Conservation (phyloP, 768 basidiomycete genomes). For the Crassisporium funariophilum region DNA sequence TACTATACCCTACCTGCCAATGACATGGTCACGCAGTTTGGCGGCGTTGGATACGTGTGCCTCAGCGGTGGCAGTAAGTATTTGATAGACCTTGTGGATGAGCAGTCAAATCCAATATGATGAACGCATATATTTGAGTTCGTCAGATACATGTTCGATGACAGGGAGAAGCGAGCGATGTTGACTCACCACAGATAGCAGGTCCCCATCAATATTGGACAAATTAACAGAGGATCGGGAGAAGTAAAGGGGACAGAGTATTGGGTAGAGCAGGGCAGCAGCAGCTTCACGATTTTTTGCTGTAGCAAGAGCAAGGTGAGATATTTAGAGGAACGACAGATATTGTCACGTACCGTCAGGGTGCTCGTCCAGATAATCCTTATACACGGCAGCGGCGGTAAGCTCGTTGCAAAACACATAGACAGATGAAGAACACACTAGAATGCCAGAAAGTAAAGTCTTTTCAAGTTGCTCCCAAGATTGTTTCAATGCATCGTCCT, state of each 20-base stretch:
- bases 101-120: neutral
- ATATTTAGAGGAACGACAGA: neutral
- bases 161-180: slow-evolving; percentile 1
- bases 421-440: slow-evolving; percentile 14
- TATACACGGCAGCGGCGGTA: slow-evolving; percentile 8
- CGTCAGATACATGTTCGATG: too few species aligned
- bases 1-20: slow-evolving; percentile 51
- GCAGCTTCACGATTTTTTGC: slow-evolving; percentile 19
- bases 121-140: slow-evolving; percentile 20
- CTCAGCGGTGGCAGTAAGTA: slow-evolving; percentile 50
- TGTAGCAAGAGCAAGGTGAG: slow-evolving; percentile 9
- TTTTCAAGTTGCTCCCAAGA: slow-evolving; percentile 50
- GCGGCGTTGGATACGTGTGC: slow-evolving; percentile 43
- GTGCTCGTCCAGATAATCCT: slow-evolving; percentile 25
- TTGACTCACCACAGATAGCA: slow-evolving; percentile 27
- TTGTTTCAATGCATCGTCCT: slow-evolving; percentile 15
- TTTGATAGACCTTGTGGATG: slow-evolving; percentile 55
- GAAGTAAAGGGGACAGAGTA: slow-evolving; percentile 25
- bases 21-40: slow-evolving; percentile 42
- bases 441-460: slow-evolving; percentile 50
- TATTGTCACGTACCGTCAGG: slow-evolving; percentile 6
- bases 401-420: neutral
- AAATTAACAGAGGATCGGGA: neutral
- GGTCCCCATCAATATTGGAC: slow-evolving; percentile 14
- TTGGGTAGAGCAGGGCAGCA: slow-evolving; percentile 20